A percentile compares a stretch with the other conserved stretches of the same genome.
phyloP scores from a whole-genome alignment of 164 flowering plant species.

The Akebia trifoliata region DNA sequence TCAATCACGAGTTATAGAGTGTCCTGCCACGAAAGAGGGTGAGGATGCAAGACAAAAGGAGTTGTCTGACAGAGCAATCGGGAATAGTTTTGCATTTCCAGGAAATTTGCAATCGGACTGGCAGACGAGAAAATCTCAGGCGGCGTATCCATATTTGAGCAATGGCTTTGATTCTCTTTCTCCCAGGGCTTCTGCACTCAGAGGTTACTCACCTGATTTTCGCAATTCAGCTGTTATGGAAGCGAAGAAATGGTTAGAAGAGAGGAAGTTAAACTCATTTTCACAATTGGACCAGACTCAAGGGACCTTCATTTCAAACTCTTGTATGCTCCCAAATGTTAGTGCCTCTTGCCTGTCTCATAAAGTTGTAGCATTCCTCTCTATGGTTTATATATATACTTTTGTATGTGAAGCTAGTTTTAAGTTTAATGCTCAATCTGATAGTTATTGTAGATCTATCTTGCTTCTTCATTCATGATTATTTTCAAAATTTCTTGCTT shows the following conservation, averaged over 20 bases:
- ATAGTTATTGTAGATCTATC: not conserved
- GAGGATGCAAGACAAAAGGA: constrained; percentile 21
- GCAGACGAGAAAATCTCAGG: constrained; percentile 8
- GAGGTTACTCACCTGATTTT: constrained; percentile 23
- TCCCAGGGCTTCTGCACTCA: constrained; percentile 13
- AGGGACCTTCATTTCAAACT: constrained; percentile 26
- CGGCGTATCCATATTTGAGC: constrained; percentile 8
- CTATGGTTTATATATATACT: not conserved
- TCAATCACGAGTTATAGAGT: constrained; percentile 40
- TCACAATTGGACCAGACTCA: constrained; percentile 33
- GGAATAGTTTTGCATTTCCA: constrained; percentile 13
- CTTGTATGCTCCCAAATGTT: constrained; percentile 30
- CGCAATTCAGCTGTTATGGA: constrained; percentile 50
- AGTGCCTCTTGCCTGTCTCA: constrained; percentile 24
- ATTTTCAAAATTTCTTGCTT: not conserved
- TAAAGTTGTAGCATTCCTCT: not conserved
- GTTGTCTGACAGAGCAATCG: constrained; percentile 17
- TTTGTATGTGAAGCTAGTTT: not conserved
- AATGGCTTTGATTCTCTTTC: constrained; percentile 15
- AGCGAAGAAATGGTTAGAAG: constrained; percentile 73
- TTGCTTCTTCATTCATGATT: not conserved
- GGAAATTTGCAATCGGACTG: constrained; percentile 6
- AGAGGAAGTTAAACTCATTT: constrained; percentile 47
- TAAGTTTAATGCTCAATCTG: constrained; percentile 1
- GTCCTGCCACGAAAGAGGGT: constrained; percentile 20